phyloP scores from a whole-genome alignment of 345 rosid genomes.

The Crucihimalaya himalaica region DNA sequence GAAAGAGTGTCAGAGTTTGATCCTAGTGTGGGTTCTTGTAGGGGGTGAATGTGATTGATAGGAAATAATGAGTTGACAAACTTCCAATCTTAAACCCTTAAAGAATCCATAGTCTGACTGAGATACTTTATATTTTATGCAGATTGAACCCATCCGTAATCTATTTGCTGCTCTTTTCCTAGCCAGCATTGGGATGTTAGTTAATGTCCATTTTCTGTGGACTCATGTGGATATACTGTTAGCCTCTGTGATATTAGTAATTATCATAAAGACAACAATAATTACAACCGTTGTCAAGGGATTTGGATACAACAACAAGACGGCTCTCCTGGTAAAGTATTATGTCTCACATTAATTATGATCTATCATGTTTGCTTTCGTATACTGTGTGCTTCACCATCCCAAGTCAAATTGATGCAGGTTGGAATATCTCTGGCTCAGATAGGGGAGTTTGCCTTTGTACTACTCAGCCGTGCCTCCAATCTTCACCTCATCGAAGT shows the following conservation, averaged over 20 bases:
- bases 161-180: constrained; percentile 92
- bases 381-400: background rate
- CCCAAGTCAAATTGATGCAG: constrained; percentile 20
- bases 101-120: constrained; percentile 10
- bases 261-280: constrained; percentile 67
- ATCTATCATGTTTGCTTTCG: background rate
- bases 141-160: constrained; percentile 91
- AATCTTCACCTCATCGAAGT: constrained; percentile 91
- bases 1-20: background rate
- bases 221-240: constrained; percentile 82
- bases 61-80: constrained; percentile 9
- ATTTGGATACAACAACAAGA: constrained; percentile 86
- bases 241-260: constrained; percentile 80
- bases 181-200: constrained; percentile 90
- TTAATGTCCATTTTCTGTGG: constrained; percentile 87
- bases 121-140: constrained; percentile 25
- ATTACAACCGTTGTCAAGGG: constrained; percentile 71
- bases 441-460: constrained; percentile 91
- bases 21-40: constrained; percentile 1
- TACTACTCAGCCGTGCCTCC: constrained; percentile 89
- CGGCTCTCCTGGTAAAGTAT: constrained; percentile 67
- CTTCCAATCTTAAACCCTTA: background rate
- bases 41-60: background rate
- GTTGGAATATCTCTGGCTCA: constrained; percentile 71
- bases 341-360: background rate